Percentiles rank a stretch among this genome's conserved stretches.
phyloP scores from a whole-genome alignment of 2,329 filamentous ascomycete species.

The Herpomyces periplanetae region DNA sequence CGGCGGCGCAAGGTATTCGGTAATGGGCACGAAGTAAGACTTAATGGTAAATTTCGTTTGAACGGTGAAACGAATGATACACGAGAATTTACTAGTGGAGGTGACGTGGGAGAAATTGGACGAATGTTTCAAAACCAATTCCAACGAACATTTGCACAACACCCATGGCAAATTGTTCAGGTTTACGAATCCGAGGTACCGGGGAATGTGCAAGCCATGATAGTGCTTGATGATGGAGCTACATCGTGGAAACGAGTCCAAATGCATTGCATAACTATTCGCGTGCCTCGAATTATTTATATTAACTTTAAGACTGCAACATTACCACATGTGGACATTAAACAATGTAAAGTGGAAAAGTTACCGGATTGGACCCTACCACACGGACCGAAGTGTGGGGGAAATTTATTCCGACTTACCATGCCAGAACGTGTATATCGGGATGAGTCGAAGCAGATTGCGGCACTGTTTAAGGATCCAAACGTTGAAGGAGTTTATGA shows the following conservation, averaged over 20 bases:
- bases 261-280: constrained; percentile 54
- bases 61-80: constrained; percentile 28
- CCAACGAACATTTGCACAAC: constrained; percentile 47
- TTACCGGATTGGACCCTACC: constrained; percentile 71
- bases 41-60: too few relatives aligned
- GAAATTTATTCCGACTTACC: constrained; percentile 69
- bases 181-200: constrained; percentile 42
- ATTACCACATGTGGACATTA: constrained; percentile 50
- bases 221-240: constrained; percentile 79
- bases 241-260: too few relatives aligned
- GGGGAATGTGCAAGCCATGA: constrained; percentile 52
- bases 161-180: constrained; percentile 85
- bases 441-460: constrained; percentile 42
- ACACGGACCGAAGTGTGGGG: constrained; percentile 71
- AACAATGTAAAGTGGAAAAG: constrained; percentile 58
- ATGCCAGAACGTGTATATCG: constrained; percentile 64
- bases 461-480: constrained; percentile 47
- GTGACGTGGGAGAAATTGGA: constrained; percentile 23
- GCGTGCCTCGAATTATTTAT: constrained; percentile 58
- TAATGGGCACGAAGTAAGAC: too few relatives aligned
- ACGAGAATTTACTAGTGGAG: too few relatives aligned
- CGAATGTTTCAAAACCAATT: constrained; percentile 63
- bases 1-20: constrained; percentile 62
- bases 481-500: constrained; percentile 95
- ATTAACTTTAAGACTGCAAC: constrained; percentile 63